Evolutionary conservation across 1,139 yeast genomes (phyloP).

Genomic region (Groenewaldozyma auringiensis): DNA sequence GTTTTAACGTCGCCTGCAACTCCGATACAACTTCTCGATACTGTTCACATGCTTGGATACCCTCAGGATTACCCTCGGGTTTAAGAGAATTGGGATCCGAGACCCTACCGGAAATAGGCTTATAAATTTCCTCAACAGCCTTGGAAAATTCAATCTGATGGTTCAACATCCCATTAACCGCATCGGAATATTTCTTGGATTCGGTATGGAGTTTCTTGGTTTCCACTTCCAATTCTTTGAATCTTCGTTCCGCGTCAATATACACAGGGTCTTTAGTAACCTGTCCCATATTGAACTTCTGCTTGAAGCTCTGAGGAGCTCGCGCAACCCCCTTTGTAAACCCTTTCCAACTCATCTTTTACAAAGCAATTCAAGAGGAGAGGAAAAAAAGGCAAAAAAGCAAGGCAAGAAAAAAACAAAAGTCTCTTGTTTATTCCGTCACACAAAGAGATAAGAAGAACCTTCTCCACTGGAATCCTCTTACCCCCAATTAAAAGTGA

Average conservation of each 20-base stretch:
- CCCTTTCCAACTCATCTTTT: slow-evolving; percentile 83
- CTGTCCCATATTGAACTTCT: slow-evolving; percentile 49
- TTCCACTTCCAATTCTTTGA: slow-evolving; percentile 82
- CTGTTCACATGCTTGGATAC: slow-evolving; percentile 88
- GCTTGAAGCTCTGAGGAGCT: slow-evolving; percentile 45
- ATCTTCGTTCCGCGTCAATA: slow-evolving; percentile 90
- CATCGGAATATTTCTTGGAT: slow-evolving; percentile 77
- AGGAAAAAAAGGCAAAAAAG: too few species aligned
- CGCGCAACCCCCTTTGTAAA: slow-evolving; percentile 77
- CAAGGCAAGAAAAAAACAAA: too few species aligned
- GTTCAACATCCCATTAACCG: slow-evolving; percentile 88
- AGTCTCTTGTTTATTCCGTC: too few species aligned
- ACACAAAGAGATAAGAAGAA: too few species aligned
- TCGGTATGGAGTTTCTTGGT: slow-evolving; percentile 87
- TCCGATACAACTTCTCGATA: slow-evolving; percentile 83
- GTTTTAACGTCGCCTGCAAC: slow-evolving; percentile 75
- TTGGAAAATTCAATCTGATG: slow-evolving; percentile 90
- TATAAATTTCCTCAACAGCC: slow-evolving; percentile 91
- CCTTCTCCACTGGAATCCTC: too few species aligned
- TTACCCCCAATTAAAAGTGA: too few species aligned
- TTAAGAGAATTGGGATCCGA: slow-evolving; percentile 80
- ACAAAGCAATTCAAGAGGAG: too few species aligned
- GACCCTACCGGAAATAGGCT: slow-evolving; percentile 88
- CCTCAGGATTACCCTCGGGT: slow-evolving; percentile 94
- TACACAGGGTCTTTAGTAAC: slow-evolving; percentile 81